Conservation (phyloP, 352 stramenopile species). For the Pythium periplocum region DNA sequence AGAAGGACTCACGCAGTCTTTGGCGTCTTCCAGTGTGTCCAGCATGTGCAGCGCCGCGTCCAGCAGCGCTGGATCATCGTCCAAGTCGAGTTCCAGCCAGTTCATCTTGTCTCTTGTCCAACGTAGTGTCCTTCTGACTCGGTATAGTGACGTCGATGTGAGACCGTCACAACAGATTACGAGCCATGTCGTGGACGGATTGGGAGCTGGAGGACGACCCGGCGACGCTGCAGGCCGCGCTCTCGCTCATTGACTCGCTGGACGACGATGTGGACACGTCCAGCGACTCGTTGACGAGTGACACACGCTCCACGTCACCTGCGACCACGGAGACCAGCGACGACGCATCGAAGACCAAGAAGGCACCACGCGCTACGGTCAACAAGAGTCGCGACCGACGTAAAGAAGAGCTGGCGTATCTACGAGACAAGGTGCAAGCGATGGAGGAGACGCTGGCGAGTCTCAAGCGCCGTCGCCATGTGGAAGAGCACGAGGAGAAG, state of each 20-base stretch:
- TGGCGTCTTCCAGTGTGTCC: no score
- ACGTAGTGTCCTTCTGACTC: no score
- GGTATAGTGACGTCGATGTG: no score
- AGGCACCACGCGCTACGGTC: background rate
- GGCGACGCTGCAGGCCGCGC: constrained; percentile 10
- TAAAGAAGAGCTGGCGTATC: constrained; percentile 6
- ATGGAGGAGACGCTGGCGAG: constrained; percentile 16
- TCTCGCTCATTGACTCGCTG: constrained; percentile 10
- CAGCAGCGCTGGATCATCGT: no score
- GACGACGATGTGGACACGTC: background rate
- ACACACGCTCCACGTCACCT: background rate
- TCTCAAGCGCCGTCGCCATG: constrained; percentile 1
- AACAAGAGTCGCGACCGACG: background rate
- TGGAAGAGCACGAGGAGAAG: background rate
- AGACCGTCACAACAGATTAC: no score
- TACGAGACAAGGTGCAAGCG: constrained; percentile 4
- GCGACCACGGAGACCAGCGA: background rate
- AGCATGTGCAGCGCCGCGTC: no score
- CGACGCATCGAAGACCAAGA: no score
- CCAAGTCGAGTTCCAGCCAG: no score
- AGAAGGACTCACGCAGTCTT: no score
- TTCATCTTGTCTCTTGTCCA: no score
- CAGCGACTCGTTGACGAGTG: background rate
- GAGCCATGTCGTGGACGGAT: no score
- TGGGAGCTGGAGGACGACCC: constrained; percentile 10